Conservation (phyloP, 2,329 filamentous ascomycete species). For the Nemania sp. region DNA sequence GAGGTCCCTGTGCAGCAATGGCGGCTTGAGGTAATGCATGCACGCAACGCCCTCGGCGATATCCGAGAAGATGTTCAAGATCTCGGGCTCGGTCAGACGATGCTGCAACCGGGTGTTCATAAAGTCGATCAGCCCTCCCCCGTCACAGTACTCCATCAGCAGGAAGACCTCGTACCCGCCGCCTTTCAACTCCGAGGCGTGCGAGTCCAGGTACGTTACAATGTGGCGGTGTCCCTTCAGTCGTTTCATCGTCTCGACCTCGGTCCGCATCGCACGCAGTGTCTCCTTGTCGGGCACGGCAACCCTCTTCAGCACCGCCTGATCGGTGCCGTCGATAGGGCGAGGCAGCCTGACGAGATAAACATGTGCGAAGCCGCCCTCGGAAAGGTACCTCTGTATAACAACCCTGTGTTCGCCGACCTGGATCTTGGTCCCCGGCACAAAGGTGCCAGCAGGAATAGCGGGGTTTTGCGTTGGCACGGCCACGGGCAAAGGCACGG, state of each 20-base stretch:
- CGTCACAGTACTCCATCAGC: slow-evolving; percentile 96
- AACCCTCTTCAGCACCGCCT: slow-evolving; percentile 89
- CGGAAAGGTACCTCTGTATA: slow-evolving; percentile 96
- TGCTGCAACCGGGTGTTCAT: slow-evolving; percentile 99
- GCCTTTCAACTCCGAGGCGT: slow-evolving; percentile 89
- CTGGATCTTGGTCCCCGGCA: slow-evolving; percentile 93
- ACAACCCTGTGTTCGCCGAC: slow-evolving; percentile 90
- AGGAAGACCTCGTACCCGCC: slow-evolving; percentile 97
- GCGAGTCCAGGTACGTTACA: slow-evolving; percentile 97
- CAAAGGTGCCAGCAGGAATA: slow-evolving; percentile 82
- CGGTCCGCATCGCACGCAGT: slow-evolving; percentile 92
- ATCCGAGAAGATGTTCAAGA: slow-evolving; percentile 94
- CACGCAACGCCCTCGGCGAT: slow-evolving; percentile 95
- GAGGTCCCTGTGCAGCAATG: slow-evolving; percentile 88
- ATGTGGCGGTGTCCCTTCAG: slow-evolving; percentile 95
- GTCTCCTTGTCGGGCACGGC: slow-evolving; percentile 96
- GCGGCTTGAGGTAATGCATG: slow-evolving; percentile 98
- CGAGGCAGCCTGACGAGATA: slow-evolving; percentile 89
- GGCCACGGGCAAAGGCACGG: slow-evolving; percentile 34
- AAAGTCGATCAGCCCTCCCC: slow-evolving; percentile 96
- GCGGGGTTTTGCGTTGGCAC: slow-evolving; percentile 42
- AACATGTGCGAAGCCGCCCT: slow-evolving; percentile 97
- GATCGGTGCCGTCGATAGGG: slow-evolving; percentile 75
- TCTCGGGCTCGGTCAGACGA: slow-evolving; percentile 94
- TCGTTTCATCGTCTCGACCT: slow-evolving; percentile 99